Conservation (phyloP, 2,329 filamentous ascomycete species). For the Cercospora berteroae region DNA sequence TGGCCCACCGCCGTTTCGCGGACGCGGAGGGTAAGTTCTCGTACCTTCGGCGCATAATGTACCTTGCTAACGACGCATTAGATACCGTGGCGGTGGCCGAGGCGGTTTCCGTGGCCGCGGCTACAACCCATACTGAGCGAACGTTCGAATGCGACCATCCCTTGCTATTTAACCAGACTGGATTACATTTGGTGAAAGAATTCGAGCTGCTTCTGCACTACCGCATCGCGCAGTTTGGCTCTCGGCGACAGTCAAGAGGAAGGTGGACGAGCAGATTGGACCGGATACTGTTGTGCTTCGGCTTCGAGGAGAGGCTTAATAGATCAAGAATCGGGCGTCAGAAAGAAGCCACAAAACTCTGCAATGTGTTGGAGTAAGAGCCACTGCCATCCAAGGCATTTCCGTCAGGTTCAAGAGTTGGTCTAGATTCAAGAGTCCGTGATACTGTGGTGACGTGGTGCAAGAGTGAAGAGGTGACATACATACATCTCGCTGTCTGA, state of each 20-base stretch:
- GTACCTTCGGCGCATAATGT: background rate
- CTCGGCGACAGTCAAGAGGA: constrained; percentile 8
- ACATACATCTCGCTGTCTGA: background rate
- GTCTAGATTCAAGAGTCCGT: constrained; percentile 4
- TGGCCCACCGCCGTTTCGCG: constrained; percentile 9
- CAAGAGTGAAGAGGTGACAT: constrained; percentile 19
- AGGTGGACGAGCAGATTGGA: background rate
- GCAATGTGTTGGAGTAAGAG: constrained; percentile 26
- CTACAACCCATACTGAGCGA: constrained; percentile 40
- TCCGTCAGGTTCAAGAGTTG: constrained; percentile 12
- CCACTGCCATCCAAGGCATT: constrained; percentile 13
- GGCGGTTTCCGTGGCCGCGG: constrained; percentile 34
- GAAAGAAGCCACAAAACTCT: constrained; percentile 34
- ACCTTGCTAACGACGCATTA: constrained; percentile 16
- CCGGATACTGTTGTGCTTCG: background rate
- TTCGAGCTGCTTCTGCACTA: background rate
- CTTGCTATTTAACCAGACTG: background rate
- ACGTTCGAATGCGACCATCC: constrained; percentile 26
- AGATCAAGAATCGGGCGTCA: constrained; percentile 23
- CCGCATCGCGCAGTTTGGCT: background rate
- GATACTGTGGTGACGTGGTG: constrained; percentile 8
- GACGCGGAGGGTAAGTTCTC: constrained; percentile 6
- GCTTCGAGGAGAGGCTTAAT: constrained; percentile 10
- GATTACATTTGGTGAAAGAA: constrained; percentile 5
- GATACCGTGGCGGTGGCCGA: constrained; percentile 40